Base-by-base conservation (phyloP, 169 alveolate genomes). In the Perkinsus olseni region DNA sequence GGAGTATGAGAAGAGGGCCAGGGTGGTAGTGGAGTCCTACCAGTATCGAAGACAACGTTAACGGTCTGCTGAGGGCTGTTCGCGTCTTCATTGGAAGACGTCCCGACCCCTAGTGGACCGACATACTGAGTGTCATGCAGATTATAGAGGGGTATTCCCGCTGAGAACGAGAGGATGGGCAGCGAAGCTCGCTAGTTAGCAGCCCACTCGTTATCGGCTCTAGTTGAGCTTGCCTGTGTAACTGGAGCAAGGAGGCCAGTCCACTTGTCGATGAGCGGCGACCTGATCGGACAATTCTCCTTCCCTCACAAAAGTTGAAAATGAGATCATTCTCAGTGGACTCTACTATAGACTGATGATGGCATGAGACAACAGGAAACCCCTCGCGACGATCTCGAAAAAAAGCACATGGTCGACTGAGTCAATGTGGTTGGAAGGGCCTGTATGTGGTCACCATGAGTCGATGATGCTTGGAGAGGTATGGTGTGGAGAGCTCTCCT, bases 1-100 rank as follows among this genome's bases (percentile, higher is more conserved):
- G n/a, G n/a, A n/a, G n/a, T n/a, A n/a, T n/a, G n/a, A n/a, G n/a
- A n/a, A n/a, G n/a, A n/a, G n/a, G n/a, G n/a, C n/a, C n/a, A n/a
- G n/a, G n/a, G n/a, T n/a, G n/a, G n/a, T n/a, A n/a, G 6, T 45
- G 6, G 24, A 10, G 17, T 45, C 17, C 17, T 45, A 45, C 92
- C 92, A 24, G 92, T 91, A 38, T 91, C 92, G 24, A 91, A 91
- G 36, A 91, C 92, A 39, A 91, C 92, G 34, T 91, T 39, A 34
- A 91, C 40, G 38, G 40, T 34, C 31, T 39, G 31, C 92, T 91
- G 74, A 6, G 38, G 74, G 74, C 40, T 40, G n/a, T n/a, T n/a
- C n/a, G n/a, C n/a, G n/a, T n/a, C 62, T 45, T 45, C 62, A 45
- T 45, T 17, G 62, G 6, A 6, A 10, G 38, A 31, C 3, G 40